phyloP scores from a whole-genome alignment of 345 rosid genomes.

The Aegle marmelos region DNA sequence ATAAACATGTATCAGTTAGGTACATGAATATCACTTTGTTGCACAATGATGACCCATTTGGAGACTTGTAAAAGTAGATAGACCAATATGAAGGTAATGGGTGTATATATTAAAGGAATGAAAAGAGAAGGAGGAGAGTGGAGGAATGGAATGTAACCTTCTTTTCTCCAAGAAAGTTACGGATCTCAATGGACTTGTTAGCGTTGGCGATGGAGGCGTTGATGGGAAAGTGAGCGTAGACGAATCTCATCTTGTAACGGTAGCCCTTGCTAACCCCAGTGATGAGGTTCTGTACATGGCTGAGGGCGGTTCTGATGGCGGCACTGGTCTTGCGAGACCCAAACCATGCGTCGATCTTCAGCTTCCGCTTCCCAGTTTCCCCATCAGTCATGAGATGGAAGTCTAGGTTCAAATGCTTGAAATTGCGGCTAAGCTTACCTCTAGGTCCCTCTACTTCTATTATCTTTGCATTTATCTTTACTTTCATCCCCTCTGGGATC shows the following conservation, averaged over 20 bases:
- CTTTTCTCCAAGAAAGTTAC: conserved; percentile 67
- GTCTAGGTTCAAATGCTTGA: conserved; percentile 69
- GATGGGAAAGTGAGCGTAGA: conserved; percentile 83
- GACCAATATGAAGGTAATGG: neutral
- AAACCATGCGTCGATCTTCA: conserved; percentile 65
- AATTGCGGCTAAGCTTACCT: conserved; percentile 55
- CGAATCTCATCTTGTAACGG: conserved; percentile 83
- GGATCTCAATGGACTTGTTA: conserved; percentile 65
- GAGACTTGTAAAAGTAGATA: neutral
- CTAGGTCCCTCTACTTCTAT: conserved; percentile 61
- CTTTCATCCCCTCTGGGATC: conserved; percentile 50
- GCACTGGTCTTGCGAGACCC: conserved; percentile 59
- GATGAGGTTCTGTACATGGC: conserved; percentile 68
- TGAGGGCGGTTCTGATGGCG: conserved; percentile 60
- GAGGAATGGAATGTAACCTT: conserved; percentile 26
- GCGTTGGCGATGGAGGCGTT: conserved; percentile 59
- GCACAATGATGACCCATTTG: too few relatives aligned
- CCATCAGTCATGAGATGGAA: conserved; percentile 52
- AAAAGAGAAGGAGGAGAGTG: neutral
- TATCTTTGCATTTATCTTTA: conserved; percentile 53
- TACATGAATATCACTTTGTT: too few relatives aligned
- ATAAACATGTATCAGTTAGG: neutral
- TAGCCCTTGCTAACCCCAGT: conserved; percentile 72
- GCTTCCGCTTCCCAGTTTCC: conserved; percentile 46
- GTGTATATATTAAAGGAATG: neutral